Percentiles rank a stretch among this genome's conserved stretches.
Conservation (phyloP, 2,329 filamentous ascomycete species). For the Fusarium nanum region DNA sequence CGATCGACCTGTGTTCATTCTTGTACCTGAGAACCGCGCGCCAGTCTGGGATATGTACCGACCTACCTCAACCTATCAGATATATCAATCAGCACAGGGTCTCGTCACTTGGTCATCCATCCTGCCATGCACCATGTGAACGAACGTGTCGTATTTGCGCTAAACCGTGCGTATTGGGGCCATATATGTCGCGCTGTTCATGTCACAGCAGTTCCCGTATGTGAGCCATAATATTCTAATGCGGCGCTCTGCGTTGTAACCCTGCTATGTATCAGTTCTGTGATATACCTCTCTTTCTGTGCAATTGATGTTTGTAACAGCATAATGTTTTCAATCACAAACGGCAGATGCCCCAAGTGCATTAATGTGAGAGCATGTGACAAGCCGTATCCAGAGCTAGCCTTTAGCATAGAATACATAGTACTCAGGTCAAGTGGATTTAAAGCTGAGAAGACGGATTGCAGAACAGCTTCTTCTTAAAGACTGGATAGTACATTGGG, state of each 20-base stretch:
- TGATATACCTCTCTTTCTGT: neutral
- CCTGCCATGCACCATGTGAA: neutral
- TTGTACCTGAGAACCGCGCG: conserved; percentile 1
- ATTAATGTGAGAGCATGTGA: conserved; percentile 35
- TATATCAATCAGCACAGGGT: conserved; percentile 12
- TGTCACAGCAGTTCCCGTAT: conserved; percentile 21
- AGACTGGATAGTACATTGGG: neutral
- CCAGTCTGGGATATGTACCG: neutral
- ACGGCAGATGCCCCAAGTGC: conserved; percentile 2
- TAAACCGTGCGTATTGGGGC: neutral
- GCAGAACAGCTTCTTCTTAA: neutral
- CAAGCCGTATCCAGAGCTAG: neutral
- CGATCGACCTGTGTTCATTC: neutral
- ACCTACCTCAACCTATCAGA: conserved; percentile 14
- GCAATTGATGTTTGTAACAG: neutral
- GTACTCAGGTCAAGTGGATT: neutral
- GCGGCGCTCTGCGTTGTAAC: conserved; percentile 9
- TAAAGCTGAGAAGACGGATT: too few species aligned
- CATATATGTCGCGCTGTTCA: conserved; percentile 24
- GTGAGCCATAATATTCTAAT: conserved; percentile 7
- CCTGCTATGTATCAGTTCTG: neutral
- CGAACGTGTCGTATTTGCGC: neutral
- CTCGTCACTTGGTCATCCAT: neutral
- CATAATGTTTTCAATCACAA: neutral
- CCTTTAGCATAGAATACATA: neutral